These are phyloP conservation scores for Nakazawaea pomicola DNA, from an alignment of 805 yeast species.

Conservation along the genomic window DNA sequence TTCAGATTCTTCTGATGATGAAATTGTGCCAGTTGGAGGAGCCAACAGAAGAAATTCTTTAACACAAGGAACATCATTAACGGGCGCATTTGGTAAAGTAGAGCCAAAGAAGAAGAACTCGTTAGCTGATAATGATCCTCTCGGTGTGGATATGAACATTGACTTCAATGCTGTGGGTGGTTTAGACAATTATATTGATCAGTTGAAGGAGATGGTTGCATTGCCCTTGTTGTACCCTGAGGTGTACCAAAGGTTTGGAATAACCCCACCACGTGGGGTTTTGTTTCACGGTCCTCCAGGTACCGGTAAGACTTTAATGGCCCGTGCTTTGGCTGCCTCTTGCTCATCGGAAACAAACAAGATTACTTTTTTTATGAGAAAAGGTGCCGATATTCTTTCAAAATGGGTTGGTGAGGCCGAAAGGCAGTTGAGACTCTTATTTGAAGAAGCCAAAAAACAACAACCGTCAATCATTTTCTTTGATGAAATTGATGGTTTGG, in stretches of 20 bases:
- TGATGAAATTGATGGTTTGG: slow-evolving; percentile 97
- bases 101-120: slow-evolving; percentile 44
- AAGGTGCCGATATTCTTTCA: slow-evolving; percentile 94
- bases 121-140: slow-evolving; percentile 86
- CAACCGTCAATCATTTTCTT: slow-evolving; percentile 96
- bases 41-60: slow-evolving; percentile 7
- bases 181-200: slow-evolving; percentile 81
- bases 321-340: slow-evolving; percentile 93
- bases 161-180: slow-evolving; percentile 90
- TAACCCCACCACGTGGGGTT: slow-evolving; percentile 97
- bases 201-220: slow-evolving; percentile 94
- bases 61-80: slow-evolving; percentile 1
- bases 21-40: slow-evolving; percentile 25
- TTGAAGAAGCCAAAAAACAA: slow-evolving; percentile 93
- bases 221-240: slow-evolving; percentile 92
- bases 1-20: slow-evolving; percentile 44
- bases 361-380: slow-evolving; percentile 95
- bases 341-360: slow-evolving; percentile 81
- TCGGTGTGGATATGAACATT: slow-evolving; percentile 65
- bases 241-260: slow-evolving; percentile 79
- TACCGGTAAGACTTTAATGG: slow-evolving; percentile 97
- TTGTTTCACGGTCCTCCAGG: slow-evolving; percentile 99
- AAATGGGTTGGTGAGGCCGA: slow-evolving; percentile 99
- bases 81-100: slow-evolving; percentile 12
- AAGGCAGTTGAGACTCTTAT: slow-evolving; percentile 80